Evolutionary conservation across 495 filamentous ascomycete species (phyloP).

Genomic region (Talaromyces ruber): DNA sequence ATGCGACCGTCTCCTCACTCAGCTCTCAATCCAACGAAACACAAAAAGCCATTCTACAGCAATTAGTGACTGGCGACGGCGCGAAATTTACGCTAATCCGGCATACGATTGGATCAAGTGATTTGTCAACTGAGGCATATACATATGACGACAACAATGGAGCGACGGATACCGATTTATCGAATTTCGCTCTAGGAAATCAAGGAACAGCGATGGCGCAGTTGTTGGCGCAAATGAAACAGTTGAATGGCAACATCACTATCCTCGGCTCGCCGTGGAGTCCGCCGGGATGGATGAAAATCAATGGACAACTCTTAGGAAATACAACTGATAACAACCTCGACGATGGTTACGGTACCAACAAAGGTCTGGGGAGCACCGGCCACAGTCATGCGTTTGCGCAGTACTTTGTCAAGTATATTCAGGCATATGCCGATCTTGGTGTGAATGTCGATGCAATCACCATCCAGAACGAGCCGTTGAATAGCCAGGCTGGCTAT

Average conservation of each 20-base stretch:
- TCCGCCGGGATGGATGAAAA: conserved; percentile 51
- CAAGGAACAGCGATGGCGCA: conserved; percentile 45
- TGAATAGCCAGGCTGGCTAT: conserved; percentile 43
- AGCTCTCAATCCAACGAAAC: conserved; percentile 30
- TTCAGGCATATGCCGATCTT: conserved; percentile 36
- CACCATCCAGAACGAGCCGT: conserved; percentile 49
- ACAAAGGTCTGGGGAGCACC: conserved; percentile 8
- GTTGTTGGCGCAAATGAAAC: conserved; percentile 23
- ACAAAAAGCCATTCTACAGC: conserved; percentile 37
- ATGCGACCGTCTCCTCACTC: conserved; percentile 45
- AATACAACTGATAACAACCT: conserved; percentile 41
- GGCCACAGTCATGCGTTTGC: conserved; percentile 33
- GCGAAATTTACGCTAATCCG: conserved; percentile 43
- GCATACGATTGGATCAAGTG: conserved; percentile 46
- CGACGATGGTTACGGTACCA: conserved; percentile 15
- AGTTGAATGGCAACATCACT: conserved; percentile 16
- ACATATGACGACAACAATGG: conserved; percentile 42
- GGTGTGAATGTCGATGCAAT: conserved; percentile 44
- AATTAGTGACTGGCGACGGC: conserved; percentile 17
- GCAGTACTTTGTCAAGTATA: conserved; percentile 49
- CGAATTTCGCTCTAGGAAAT: conserved; percentile 37
- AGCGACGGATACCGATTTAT: conserved; percentile 28
- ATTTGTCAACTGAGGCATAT: conserved; percentile 41
- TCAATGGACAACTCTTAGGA: conserved; percentile 40
- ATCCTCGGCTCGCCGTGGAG: conserved; percentile 47